These are phyloP conservation scores for Bodo saltans DNA, from an alignment of 78 protist genomes.

Conservation along the genomic window DNA sequence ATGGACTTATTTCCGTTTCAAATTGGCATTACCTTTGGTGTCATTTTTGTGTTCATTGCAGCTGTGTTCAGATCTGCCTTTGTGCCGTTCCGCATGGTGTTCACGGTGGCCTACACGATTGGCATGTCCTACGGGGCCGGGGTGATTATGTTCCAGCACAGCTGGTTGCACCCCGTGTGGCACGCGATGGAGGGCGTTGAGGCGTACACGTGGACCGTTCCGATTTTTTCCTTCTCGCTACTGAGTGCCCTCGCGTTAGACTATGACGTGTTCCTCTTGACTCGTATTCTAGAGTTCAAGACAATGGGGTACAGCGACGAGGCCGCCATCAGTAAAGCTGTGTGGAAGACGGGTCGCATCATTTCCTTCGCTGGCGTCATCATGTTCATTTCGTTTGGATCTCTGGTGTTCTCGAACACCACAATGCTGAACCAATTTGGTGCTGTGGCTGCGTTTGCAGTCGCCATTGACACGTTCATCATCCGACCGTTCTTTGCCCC, in stretches of 20 bases:
- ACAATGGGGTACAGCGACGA: constrained; percentile 9
- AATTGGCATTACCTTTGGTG: neutral
- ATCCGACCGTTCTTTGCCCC: constrained; percentile 31
- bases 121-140: neutral
- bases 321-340: constrained; percentile 5
- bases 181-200: neutral
- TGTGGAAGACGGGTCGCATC: constrained; percentile 10
- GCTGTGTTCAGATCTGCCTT: constrained; percentile 30
- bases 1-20: neutral
- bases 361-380: constrained; percentile 35
- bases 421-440: constrained; percentile 36
- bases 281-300: constrained; percentile 15
- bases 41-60: constrained; percentile 4
- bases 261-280: constrained; percentile 37
- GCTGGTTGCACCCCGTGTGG: neutral
- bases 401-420: neutral
- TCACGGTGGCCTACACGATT: constrained; percentile 27
- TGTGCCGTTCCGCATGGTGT: constrained; percentile 13
- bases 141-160: constrained; percentile 19
- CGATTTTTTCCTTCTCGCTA: constrained; percentile 1
- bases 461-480: constrained; percentile 43
- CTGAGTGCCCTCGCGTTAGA: constrained; percentile 28
- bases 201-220: constrained; percentile 13
- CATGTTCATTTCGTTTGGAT: constrained; percentile 30
- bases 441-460: neutral